Conservation (phyloP, 495 filamentous ascomycete genomes). For the Trichocladium antarcticum region DNA sequence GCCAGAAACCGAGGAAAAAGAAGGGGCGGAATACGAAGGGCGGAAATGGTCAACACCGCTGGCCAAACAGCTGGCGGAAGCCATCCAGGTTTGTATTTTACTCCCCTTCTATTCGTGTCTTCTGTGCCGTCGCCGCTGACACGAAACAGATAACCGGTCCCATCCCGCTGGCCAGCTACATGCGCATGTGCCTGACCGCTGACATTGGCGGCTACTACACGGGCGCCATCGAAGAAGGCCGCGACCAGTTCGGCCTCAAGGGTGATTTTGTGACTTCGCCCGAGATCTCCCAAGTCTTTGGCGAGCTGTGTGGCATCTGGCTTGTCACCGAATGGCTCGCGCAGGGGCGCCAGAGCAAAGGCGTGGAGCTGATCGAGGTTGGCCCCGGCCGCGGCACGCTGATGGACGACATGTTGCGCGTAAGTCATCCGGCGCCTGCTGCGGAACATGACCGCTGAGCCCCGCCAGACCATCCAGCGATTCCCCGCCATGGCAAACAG, state of each 20-base stretch:
- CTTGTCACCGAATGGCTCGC: constrained; percentile 91
- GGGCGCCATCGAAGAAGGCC: constrained; percentile 45
- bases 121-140: constrained; percentile 1
- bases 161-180: constrained; percentile 82
- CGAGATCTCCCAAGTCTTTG: constrained; percentile 95
- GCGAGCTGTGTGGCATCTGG: constrained; percentile 89
- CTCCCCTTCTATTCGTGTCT: neutral
- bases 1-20: constrained; percentile 19
- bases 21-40: constrained; percentile 25
- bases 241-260: constrained; percentile 77
- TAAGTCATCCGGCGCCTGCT: constrained; percentile 32
- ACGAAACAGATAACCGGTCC: constrained; percentile 62
- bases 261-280: constrained; percentile 96
- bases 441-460: neutral
- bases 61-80: constrained; percentile 69
- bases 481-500: constrained; percentile 68
- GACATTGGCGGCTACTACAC: constrained; percentile 94
- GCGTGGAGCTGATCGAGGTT: constrained; percentile 82
- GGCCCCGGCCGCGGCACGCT: constrained; percentile 90
- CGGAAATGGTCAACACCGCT: constrained; percentile 78
- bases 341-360: constrained; percentile 58
- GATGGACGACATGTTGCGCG: constrained; percentile 92
- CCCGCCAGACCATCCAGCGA: constrained; percentile 59
- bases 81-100: constrained; percentile 54
- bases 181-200: constrained; percentile 95